Percentiles rank a stretch among this genome's conserved stretches.
Conservation (phyloP, 2,329 filamentous ascomycete species). For the Aspergillus uvarum region DNA sequence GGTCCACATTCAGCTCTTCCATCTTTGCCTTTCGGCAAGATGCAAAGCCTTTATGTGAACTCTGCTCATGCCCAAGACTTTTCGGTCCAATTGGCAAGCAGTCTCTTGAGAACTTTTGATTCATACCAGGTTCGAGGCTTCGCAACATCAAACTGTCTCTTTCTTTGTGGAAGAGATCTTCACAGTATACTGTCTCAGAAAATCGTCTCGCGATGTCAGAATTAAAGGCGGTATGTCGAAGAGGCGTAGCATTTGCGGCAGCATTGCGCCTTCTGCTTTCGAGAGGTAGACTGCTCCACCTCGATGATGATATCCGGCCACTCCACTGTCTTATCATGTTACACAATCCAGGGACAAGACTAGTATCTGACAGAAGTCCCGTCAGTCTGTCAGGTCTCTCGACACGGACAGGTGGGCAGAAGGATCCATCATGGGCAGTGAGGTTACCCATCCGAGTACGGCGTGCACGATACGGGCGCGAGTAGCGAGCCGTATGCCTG, state of each 20-base stretch:
- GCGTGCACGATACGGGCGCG: constrained; percentile 37
- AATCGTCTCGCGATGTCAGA: neutral
- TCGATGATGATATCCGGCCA: neutral
- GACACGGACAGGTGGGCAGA: constrained; percentile 37
- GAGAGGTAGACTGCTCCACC: neutral
- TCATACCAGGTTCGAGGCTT: neutral
- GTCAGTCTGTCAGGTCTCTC: constrained; percentile 31
- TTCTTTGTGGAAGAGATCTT: neutral
- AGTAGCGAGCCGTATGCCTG: neutral
- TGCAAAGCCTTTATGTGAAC: neutral
- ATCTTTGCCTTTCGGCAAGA: neutral
- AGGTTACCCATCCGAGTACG: constrained; percentile 39
- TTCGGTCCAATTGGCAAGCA: neutral
- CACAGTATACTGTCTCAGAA: neutral
- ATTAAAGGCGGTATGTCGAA: no score
- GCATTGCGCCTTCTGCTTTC: neutral
- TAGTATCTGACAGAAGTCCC: constrained; percentile 19
- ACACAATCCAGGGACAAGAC: neutral
- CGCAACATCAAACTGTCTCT: neutral
- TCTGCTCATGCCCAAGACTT: neutral
- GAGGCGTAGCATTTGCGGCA: neutral
- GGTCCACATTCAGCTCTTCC: neutral
- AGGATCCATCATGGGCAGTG: constrained; percentile 17
- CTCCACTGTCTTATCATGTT: neutral
- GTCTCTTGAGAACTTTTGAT: neutral